Conservation (phyloP, 2,329 filamentous ascomycete genomes). For the Aspergillus amoenus region DNA sequence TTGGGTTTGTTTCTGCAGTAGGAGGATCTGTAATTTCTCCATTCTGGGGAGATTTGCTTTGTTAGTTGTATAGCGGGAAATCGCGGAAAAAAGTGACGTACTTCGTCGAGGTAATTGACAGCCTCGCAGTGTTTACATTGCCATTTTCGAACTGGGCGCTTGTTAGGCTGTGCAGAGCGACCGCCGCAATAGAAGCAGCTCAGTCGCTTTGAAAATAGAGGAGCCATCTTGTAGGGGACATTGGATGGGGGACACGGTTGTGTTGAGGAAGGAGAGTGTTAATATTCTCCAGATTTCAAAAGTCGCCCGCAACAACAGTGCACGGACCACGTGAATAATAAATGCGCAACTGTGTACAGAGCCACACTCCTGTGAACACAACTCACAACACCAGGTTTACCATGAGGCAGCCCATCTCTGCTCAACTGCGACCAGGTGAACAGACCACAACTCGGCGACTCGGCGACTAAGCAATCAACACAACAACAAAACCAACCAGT, state of each 20-base stretch:
- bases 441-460: neutral
- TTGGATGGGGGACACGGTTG: neutral
- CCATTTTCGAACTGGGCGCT: slow-evolving; percentile 64
- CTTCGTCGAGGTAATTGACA: slow-evolving; percentile 85
- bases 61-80: slow-evolving; percentile 16
- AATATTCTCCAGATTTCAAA: slow-evolving; percentile 20
- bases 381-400: neutral
- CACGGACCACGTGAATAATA: slow-evolving; percentile 26
- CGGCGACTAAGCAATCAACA: neutral
- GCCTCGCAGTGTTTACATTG: slow-evolving; percentile 78
- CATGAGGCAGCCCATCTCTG: neutral
- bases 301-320: slow-evolving; percentile 21
- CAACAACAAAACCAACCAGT: neutral
- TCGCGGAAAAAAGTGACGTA: slow-evolving; percentile 42
- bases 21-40: slow-evolving; percentile 90
- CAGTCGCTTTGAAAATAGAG: slow-evolving; percentile 49
- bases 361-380: neutral
- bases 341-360: neutral
- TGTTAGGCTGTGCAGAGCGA: slow-evolving; percentile 61
- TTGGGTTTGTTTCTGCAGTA: slow-evolving; percentile 54
- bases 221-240: slow-evolving; percentile 35
- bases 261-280: slow-evolving; percentile 22
- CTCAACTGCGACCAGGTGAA: neutral
- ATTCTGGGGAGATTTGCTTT: slow-evolving; percentile 53
- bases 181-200: slow-evolving; percentile 83